Percentiles rank a stretch among this genome's conserved stretches.
These are phyloP conservation scores for Trichoderma gracile DNA, from an alignment of 2,329 filamentous ascomycete species.

Conservation along the genomic window DNA sequence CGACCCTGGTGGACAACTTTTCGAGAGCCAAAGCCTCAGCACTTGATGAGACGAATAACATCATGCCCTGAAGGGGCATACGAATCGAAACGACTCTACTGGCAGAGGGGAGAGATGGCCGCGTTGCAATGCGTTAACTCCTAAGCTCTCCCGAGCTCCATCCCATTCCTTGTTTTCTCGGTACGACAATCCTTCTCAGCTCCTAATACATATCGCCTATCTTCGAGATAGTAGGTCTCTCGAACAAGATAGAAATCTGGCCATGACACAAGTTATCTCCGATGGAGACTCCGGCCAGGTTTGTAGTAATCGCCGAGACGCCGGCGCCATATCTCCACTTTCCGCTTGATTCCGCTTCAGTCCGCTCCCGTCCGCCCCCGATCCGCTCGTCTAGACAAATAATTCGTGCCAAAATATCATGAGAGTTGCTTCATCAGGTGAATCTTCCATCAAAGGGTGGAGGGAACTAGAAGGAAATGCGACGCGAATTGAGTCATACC, in stretches of 20 bases:
- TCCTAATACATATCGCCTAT: neutral
- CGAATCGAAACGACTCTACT: neutral
- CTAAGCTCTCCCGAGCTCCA: neutral
- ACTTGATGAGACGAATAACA: neutral
- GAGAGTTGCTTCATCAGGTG: neutral
- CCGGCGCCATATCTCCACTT: neutral
- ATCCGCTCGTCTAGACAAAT: neutral
- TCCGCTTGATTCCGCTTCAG: conserved; percentile 8
- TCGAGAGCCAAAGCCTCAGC: neutral
- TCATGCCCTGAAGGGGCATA: neutral
- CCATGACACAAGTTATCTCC: neutral
- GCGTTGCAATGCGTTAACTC: neutral
- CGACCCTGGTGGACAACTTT: neutral
- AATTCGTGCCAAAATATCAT: neutral
- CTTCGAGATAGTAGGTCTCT: no score
- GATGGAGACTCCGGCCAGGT: neutral
- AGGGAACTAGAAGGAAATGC: neutral
- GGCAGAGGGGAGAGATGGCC: neutral
- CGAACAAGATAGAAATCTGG: no score
- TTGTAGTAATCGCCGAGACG: neutral
- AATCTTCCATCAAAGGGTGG: neutral
- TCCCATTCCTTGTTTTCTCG: neutral
- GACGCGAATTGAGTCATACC: conserved; percentile 6
- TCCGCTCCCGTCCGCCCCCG: conserved; percentile 4
- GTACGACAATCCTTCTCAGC: neutral